Conservation (phyloP, 306 rosid genomes). For the Echinosophora koreensis region DNA sequence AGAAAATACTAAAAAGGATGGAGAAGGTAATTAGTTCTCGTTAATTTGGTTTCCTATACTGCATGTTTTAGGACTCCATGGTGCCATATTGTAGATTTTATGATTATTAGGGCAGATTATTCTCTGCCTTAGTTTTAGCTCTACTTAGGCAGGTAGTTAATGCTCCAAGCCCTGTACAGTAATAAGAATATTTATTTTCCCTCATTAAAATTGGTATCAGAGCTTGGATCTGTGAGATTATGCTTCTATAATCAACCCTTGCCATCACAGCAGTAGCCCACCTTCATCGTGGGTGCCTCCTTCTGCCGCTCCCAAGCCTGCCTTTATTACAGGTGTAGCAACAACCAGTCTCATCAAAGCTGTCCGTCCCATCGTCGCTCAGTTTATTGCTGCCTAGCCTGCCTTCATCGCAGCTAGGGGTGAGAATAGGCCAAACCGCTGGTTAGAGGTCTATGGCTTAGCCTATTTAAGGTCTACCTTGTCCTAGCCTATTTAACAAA, state of each 20-base stretch:
- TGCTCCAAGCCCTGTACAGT: not conserved
- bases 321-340: not conserved
- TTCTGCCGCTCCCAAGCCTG: not conserved
- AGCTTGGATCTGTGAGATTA: not conserved
- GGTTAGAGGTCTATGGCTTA: no score
- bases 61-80: not conserved
- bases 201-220: no score
- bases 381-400: not conserved
- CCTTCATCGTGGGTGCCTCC: not conserved
- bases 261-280: not conserved
- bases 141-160: no score
- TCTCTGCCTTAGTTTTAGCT: no score
- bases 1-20: slow-evolving; percentile 82
- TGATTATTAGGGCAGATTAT: no score
- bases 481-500: no score
- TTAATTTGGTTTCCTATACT: slow-evolving; percentile 17
- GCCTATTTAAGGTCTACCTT: no score
- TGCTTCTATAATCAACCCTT: not conserved
- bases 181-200: no score
- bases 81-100: not conserved
- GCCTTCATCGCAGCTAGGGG: not conserved
- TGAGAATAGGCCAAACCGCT: no score
- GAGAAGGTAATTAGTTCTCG: slow-evolving; percentile 72
- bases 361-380: not conserved
- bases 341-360: not conserved